These are phyloP conservation scores for Colletotrichum tanaceti DNA, from an alignment of 2,329 filamentous ascomycete genomes.

Conservation along the genomic window DNA sequence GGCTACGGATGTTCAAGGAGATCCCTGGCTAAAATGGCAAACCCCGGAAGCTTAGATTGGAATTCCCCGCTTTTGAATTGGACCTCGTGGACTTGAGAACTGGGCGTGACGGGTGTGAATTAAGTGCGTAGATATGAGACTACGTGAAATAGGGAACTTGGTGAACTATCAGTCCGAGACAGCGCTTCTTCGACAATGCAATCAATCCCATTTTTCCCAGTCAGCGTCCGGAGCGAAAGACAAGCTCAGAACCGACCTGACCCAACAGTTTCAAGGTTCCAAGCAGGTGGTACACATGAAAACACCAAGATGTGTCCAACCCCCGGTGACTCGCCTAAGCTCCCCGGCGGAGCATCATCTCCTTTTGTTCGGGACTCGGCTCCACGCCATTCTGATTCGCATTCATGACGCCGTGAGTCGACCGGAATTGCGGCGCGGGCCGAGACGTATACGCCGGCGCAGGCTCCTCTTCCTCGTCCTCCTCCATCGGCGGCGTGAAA, in stretches of 20 bases:
- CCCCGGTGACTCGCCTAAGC: not conserved
- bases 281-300: too few species aligned
- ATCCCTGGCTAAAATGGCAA: not conserved
- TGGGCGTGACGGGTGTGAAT: not conserved
- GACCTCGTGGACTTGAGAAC: not conserved
- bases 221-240: not conserved
- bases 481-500: constrained; percentile 46
- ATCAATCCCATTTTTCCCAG: too few species aligned
- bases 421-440: not conserved
- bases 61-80: not conserved
- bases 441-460: constrained; percentile 28
- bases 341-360: constrained; percentile 21
- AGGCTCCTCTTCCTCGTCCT: constrained; percentile 58
- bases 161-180: not conserved
- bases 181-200: not conserved
- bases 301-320: too few species aligned
- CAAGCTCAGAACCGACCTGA: not conserved
- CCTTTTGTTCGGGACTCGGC: constrained; percentile 32
- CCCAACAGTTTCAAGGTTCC: not conserved
- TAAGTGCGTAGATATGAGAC: not conserved
- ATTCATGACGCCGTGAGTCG: constrained; percentile 5
- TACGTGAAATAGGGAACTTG: not conserved
- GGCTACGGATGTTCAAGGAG: not conserved
- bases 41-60: not conserved
- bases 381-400: constrained; percentile 36